Percentiles rank a stretch among this genome's conserved stretches.
These are phyloP conservation scores for Fraxinus sp. DNA, from an alignment of 305 asterid species.

Conservation along the genomic window DNA sequence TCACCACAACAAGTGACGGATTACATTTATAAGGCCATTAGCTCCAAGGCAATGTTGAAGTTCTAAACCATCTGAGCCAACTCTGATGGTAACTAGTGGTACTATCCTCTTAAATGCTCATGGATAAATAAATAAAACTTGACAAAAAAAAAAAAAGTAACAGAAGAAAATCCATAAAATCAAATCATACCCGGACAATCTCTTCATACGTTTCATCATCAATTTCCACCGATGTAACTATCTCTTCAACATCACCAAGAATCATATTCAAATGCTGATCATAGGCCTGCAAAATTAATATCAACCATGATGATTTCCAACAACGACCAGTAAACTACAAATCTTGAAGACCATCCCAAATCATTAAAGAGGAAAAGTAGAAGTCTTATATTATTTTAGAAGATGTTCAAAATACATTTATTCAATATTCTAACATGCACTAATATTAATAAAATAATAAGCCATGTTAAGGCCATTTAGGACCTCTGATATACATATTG, in stretches of 20 bases:
- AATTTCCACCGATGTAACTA: conserved; percentile 82
- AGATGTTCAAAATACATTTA: neutral
- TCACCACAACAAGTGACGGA: neutral
- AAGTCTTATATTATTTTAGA: neutral
- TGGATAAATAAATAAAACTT: neutral
- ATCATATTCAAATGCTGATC: conserved; percentile 98
- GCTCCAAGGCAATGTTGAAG: neutral
- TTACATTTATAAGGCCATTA: neutral
- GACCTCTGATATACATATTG: neutral
- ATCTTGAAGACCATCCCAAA: neutral
- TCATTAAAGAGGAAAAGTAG: neutral
- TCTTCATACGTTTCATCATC: conserved; percentile 96
- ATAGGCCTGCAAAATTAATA: conserved; percentile 65
- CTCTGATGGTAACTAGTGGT: neutral
- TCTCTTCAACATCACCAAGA: conserved; percentile 93
- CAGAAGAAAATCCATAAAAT: neutral
- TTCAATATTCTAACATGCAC: neutral
- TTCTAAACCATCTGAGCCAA: conserved; percentile 9
- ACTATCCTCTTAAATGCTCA: conserved; percentile 7
- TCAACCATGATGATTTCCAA: neutral
- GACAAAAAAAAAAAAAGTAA: neutral
- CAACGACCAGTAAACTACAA: neutral
- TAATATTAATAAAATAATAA: neutral
- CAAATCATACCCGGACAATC: conserved; percentile 74
- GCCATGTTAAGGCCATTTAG: neutral